phyloP scores from a whole-genome alignment of 805 yeast species.

The Saccharomycopsis capsularis region DNA sequence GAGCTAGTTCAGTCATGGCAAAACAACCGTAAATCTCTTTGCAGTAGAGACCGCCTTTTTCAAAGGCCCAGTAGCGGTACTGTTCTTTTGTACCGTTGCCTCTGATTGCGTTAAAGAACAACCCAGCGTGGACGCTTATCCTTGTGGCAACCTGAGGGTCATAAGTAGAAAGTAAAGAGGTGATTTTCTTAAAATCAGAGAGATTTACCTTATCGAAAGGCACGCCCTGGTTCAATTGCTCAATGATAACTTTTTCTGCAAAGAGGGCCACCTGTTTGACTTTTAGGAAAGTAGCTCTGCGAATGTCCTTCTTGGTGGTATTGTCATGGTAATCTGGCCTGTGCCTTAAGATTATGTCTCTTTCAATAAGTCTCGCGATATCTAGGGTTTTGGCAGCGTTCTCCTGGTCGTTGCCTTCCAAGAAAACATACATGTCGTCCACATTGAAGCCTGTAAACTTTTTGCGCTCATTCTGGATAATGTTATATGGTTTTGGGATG shows the following conservation, averaged over 20 bases:
- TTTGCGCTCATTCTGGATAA: conserved; percentile 29
- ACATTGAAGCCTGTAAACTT: conserved; percentile 24
- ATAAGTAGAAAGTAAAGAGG: conserved; percentile 50
- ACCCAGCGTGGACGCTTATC: conserved; percentile 80
- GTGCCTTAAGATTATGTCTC: conserved; percentile 16
- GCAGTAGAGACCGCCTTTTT: conserved; percentile 53
- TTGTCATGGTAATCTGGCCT: conserved; percentile 16
- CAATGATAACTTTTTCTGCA: conserved; percentile 3
- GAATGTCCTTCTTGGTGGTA: conserved; percentile 11
- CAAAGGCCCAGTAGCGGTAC: conserved; percentile 72
- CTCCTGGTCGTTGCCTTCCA: conserved; percentile 26
- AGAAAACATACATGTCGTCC: conserved; percentile 28
- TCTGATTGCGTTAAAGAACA: conserved; percentile 71
- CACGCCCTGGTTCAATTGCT: conserved; percentile 26
- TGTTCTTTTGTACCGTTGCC: conserved; percentile 88
- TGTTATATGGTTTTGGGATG: conserved; percentile 31
- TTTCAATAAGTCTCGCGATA: conserved; percentile 12
- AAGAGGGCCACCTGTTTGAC: conserved; percentile 17
- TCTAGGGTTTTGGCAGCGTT: conserved; percentile 23
- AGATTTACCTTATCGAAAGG: conserved; percentile 31
- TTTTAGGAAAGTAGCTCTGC: conserved; percentile 17
- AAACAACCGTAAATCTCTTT: conserved; percentile 70
- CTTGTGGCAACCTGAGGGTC: conserved; percentile 83
- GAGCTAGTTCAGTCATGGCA: conserved; percentile 90
- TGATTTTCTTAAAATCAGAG: conserved; percentile 45